Evolutionary conservation across 192 early-diverging fungal genomes (phyloP), one percentile per base, ranked within the genome.

Genomic region (Rhizophagus prolifer): DNA sequence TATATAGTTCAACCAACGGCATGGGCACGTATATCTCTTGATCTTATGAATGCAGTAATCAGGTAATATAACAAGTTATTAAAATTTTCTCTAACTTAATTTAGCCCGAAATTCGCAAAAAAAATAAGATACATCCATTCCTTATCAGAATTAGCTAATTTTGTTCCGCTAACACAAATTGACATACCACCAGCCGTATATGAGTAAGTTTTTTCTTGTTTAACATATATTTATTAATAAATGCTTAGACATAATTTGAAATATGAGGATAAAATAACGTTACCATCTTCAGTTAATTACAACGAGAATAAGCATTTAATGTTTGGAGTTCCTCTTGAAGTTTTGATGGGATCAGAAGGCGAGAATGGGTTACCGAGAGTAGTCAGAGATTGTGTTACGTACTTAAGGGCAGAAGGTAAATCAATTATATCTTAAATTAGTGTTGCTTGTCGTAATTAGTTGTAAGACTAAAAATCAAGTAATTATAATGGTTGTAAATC

Each of bases 1-100:
- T 94, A 94, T 82, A 90, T 98, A 44, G 95, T 98, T 3, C 95
- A 98, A 84, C 92, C 95, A n/a, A 90, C 93, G 21, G 85, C 88
- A 28, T 94, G 92, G 90, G 89, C 93, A 67, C 88, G 92, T 71
- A 75, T 97, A 9, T 82, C 97, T 23, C 89, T 98, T 81, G 92
- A 94, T 71, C 86, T 92, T 0, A 94, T 95, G 88, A 94, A 92
- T 60, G 86, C 89, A 10, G 85, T 98, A 30, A 91, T 94, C 61
- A 98, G 94, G 94, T 94, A 81, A 30, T 58, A 26, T 58, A 61
- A 28, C 19, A 28, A 60, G 31, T 41, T 47, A 59, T 62, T 25
- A 31, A 67, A 31, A 72, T 77, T 61, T 59, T 34, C 13, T 74
- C 47, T n/a, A n/a, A n/a, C n/a, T 60, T 25, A 68, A 21, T 26